These are phyloP conservation scores for Tulasnella sp. DNA, from an alignment of 768 basidiomycete genomes.

Conservation along the genomic window DNA sequence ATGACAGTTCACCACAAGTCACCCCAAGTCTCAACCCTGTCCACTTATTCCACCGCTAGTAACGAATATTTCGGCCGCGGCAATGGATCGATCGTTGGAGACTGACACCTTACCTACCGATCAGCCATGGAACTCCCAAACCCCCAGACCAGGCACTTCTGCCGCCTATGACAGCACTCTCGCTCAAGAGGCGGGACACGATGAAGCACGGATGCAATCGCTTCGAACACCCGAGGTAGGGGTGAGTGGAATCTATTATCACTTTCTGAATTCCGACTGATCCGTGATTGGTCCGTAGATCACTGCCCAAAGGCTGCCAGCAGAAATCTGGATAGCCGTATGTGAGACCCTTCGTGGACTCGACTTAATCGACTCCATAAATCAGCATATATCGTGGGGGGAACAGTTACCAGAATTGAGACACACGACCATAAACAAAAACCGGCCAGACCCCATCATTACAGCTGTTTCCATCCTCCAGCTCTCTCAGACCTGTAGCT, in stretches of 20 bases:
- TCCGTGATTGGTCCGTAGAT: neutral
- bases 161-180: neutral
- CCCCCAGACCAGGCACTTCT: neutral
- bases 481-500: neutral
- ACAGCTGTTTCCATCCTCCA: neutral
- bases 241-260: too few relatives aligned
- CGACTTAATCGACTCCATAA: neutral
- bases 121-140: neutral
- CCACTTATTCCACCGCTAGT: too few relatives aligned
- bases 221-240: neutral
- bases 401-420: neutral
- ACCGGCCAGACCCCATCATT: neutral
- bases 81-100: neutral
- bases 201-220: neutral
- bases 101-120: neutral
- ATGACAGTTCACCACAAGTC: neutral
- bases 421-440: neutral
- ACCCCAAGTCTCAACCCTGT: neutral
- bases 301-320: neutral
- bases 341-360: neutral
- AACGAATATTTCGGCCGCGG: neutral
- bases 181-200: neutral
- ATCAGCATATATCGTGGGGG: neutral
- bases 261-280: neutral
- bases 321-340: neutral